phyloP scores from a whole-genome alignment of 306 rosid genomes.

The Inga oerstediana region DNA sequence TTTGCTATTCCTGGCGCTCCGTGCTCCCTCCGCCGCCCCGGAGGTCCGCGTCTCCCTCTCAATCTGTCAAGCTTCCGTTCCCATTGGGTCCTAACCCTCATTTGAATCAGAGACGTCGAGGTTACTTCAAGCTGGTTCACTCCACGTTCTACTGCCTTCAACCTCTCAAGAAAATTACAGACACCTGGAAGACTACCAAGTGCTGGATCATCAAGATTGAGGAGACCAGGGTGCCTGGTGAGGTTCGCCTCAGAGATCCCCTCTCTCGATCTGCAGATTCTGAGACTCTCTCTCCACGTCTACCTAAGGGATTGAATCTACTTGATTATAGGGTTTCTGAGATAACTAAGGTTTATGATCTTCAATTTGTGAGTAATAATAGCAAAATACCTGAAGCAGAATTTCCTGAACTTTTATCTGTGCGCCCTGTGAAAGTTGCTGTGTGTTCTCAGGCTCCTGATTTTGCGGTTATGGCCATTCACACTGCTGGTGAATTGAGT shows the following conservation, averaged over 20 bases:
- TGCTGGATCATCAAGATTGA: neutral
- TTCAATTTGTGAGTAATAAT: neutral
- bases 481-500: neutral
- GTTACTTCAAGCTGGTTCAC: neutral
- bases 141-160: neutral
- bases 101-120: neutral
- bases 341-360: neutral
- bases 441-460: neutral
- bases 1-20: neutral
- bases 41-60: neutral
- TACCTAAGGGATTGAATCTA: neutral
- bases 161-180: neutral
- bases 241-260: neutral
- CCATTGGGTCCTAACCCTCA: neutral
- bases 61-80: neutral
- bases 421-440: neutral
- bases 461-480: conserved; percentile 1
- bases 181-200: neutral
- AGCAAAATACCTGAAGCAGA: neutral
- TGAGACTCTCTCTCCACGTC: neutral
- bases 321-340: neutral
- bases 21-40: neutral
- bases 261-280: neutral
- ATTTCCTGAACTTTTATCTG: neutral
- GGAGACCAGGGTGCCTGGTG: neutral